Conservation (phyloP, 129 eudicot species). For the Flaveria linearis region DNA sequence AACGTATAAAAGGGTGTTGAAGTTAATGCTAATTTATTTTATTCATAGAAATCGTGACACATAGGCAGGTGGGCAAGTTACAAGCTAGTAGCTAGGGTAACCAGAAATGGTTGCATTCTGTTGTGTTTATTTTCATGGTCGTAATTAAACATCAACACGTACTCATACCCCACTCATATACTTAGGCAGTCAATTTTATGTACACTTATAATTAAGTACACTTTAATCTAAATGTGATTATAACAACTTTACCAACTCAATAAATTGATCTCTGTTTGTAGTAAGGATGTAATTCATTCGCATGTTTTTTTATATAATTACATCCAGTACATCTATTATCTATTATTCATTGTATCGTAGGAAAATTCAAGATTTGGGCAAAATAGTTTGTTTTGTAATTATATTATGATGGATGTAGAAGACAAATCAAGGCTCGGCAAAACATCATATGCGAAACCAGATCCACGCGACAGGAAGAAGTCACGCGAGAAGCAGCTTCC, state of each 20-base stretch:
- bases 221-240: neutral
- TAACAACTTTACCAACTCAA: neutral
- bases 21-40: constrained; percentile 22
- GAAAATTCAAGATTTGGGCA: too few relatives aligned
- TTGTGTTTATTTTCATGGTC: constrained; percentile 52
- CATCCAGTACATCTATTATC: neutral
- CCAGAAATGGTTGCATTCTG: constrained; percentile 57
- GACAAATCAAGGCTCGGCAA: too few relatives aligned
- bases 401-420: too few relatives aligned
- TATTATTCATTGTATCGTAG: too few relatives aligned
- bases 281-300: constrained; percentile 3
- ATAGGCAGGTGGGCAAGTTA: constrained; percentile 29
- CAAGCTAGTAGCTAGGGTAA: constrained; percentile 54
- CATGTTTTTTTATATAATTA: neutral
- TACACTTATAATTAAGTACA: neutral
- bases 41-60: constrained; percentile 10
- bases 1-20: constrained; percentile 37
- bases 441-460: too few relatives aligned
- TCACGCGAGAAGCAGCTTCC: too few relatives aligned
- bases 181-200: constrained; percentile 26
- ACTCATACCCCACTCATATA: neutral
- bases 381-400: too few relatives aligned
- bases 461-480: too few relatives aligned
- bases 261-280: neutral
- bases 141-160: constrained; percentile 21